Conservation (phyloP, 306 rosid species). For the Prunus salicina region DNA sequence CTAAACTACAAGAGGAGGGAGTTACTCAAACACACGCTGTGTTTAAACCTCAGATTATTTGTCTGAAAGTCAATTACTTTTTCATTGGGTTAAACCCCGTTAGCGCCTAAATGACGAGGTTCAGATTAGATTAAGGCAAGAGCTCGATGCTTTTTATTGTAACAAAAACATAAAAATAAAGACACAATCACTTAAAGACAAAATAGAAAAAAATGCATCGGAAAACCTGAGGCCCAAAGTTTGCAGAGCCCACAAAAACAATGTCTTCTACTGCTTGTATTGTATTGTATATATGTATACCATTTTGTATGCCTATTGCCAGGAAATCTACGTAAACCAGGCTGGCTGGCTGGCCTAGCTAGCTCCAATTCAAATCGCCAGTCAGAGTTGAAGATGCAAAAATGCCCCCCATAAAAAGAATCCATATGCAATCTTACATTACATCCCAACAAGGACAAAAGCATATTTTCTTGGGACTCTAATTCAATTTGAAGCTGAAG, state of each 20-base stretch:
- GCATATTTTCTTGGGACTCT: slow-evolving; percentile 2
- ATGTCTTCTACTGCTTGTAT: not conserved
- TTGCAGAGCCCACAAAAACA: not conserved
- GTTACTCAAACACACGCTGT: too few relatives aligned
- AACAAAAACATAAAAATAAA: not conserved
- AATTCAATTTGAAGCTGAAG: not conserved
- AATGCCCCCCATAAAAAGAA: not conserved
- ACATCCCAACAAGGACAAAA: not conserved
- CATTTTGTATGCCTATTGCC: not conserved
- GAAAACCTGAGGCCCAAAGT: not conserved
- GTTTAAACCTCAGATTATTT: too few relatives aligned
- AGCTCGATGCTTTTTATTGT: too few relatives aligned
- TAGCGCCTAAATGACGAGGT: too few relatives aligned
- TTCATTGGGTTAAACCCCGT: too few relatives aligned
- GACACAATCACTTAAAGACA: not conserved
- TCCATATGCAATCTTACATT: slow-evolving; percentile 6
- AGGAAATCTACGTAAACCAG: not conserved
- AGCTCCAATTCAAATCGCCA: not conserved
- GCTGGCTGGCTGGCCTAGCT: not conserved
- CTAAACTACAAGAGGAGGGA: fast-evolving
- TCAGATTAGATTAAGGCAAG: too few relatives aligned
- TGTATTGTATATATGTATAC: not conserved
- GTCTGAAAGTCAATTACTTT: too few relatives aligned
- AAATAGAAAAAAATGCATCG: not conserved
- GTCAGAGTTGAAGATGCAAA: not conserved